These are phyloP conservation scores for Fusarium falciforme DNA, from an alignment of 2,329 filamentous ascomycete genomes.

Conservation along the genomic window DNA sequence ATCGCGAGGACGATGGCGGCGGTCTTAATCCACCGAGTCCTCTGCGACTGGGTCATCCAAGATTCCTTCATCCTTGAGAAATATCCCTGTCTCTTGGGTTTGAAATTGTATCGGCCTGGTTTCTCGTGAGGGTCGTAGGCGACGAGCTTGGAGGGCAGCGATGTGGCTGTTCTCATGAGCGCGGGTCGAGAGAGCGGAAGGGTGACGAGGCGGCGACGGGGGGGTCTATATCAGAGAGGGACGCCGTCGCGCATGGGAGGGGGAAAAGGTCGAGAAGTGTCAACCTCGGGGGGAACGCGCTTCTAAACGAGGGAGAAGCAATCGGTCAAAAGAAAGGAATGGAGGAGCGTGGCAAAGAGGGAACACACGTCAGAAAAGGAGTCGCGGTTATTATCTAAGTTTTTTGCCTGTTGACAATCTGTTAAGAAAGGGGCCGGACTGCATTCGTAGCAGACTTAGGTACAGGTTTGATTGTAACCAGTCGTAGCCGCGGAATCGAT, in stretches of 20 bases:
- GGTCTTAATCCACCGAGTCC: conserved; percentile 74
- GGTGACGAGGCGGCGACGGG: conserved; percentile 23
- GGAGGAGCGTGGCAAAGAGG: conserved; percentile 29
- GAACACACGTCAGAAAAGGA: conserved; percentile 23
- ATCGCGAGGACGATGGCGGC: conserved; percentile 70
- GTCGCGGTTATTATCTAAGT: conserved; percentile 9
- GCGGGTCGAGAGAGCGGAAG: conserved; percentile 34
- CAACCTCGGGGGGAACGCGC: conserved; percentile 6
- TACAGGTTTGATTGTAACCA: background rate
- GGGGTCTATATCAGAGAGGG: conserved; percentile 36
- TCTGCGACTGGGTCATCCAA: conserved; percentile 73
- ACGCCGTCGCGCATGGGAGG: conserved; percentile 42
- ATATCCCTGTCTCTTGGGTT: conserved; percentile 59
- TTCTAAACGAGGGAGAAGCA: conserved; percentile 9
- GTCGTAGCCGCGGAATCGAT: conserved; percentile 21
- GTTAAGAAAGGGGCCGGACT: conserved; percentile 31
- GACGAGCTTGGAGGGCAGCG: conserved; percentile 69
- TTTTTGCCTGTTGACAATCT: conserved; percentile 22
- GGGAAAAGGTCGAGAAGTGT: conserved; percentile 4
- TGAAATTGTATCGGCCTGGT: conserved; percentile 67
- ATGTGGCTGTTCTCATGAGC: conserved; percentile 73
- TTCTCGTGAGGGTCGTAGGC: conserved; percentile 74
- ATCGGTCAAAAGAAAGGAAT: conserved; percentile 15
- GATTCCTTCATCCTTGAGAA: conserved; percentile 67
- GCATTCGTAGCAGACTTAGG: conserved; percentile 16